Base-by-base conservation (phyloP, 495 filamentous ascomycete species). In the Mytilinidion resinicola region DNA sequence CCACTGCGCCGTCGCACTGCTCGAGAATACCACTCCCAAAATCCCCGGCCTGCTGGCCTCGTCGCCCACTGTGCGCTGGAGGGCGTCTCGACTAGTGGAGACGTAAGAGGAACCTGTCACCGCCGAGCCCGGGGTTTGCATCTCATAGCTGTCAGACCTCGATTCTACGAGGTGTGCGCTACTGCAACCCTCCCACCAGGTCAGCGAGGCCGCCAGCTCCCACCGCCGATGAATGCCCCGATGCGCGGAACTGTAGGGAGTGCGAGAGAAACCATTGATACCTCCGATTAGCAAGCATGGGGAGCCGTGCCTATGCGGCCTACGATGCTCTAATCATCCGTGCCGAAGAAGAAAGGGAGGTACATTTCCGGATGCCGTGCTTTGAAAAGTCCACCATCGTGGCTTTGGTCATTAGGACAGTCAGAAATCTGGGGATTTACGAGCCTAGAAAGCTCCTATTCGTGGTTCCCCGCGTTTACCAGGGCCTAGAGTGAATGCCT, bases 1-100 rank as follows among this genome's bases (percentile, higher is more conserved):
- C 57, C 57, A 60, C 39, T 1, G 21, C 15, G 9, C 15, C 25
- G 46, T 50, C 15, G 44, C 25, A 20, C 46, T 47, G 43, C 25
- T 15, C 30, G 9, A 43, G 10, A 25, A 14, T 39, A 15, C 15
- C 39, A 30, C n/a, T 11, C 21, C 19, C 11, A 21, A 19, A 47
- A 36, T 9, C 41, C 37, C 41, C n/a, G 46, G 17, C 46, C 11
- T 20, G 8, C 46, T n/a, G 3, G 17, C 46, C 46, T 4, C 17
- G 11, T 20, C 51, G 49, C 19, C 51, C 15, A 20, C 10, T 7
- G 21, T 47, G 38, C 50, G 25, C 25, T 30, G 25, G 25, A 30
- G 25, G 3, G 25, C 6, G 25, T 30, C 25, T 6, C 25, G 6
- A 30, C 25, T 30, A 6, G 25, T 6, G 25, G 3, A 30, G 25